Percentiles rank a stretch among this genome's conserved stretches.
These are phyloP conservation scores for Stagonosporopsis vannaccii DNA, from an alignment of 2,329 filamentous ascomycete genomes.

Conservation along the genomic window DNA sequence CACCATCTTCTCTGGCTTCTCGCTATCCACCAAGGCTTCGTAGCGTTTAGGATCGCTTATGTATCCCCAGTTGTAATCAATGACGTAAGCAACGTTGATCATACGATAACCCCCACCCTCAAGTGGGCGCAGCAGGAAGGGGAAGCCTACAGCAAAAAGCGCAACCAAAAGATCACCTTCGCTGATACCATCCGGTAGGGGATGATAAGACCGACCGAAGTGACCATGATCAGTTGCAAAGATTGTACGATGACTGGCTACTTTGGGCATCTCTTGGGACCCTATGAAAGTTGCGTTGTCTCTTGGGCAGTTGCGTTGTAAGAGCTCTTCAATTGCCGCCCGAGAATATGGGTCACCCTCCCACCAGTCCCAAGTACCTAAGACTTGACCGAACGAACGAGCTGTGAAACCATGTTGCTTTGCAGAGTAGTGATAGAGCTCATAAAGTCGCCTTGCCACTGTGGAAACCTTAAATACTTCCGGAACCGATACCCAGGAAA, in stretches of 20 bases:
- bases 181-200: background rate
- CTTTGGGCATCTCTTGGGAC: too few species aligned
- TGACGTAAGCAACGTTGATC: background rate
- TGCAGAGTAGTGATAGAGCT: too few species aligned
- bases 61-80: background rate
- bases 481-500: too few species aligned
- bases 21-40: background rate
- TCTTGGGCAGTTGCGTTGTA: too few species aligned
- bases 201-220: background rate
- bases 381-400: too few species aligned
- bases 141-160: background rate
- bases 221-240: background rate
- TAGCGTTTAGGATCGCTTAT: background rate
- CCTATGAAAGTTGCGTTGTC: too few species aligned
- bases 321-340: too few species aligned
- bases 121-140: background rate
- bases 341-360: too few species aligned
- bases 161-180: background rate
- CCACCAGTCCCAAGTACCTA: too few species aligned
- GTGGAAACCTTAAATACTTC: too few species aligned
- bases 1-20: background rate
- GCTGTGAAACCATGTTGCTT: too few species aligned
- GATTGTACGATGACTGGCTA: background rate
- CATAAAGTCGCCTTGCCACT: too few species aligned
- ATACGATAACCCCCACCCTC: background rate